These are phyloP conservation scores for Meyerozyma smithsonii DNA, from an alignment of 1,139 yeast species.

Conservation along the genomic window DNA sequence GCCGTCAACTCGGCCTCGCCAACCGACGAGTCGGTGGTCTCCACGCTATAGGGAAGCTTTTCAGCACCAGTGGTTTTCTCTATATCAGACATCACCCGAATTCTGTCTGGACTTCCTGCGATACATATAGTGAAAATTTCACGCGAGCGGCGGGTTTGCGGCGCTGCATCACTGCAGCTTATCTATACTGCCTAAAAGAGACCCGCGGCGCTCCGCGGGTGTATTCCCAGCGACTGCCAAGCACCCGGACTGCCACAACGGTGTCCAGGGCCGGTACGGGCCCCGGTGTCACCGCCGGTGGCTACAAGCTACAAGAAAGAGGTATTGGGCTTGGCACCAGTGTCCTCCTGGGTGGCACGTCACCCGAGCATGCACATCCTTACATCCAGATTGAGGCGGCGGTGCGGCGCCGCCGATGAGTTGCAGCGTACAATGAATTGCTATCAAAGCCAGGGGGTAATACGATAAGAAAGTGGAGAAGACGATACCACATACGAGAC, in stretches of 20 bases:
- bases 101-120: no score
- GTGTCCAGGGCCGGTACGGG: no score
- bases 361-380: neutral
- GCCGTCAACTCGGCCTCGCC: conserved; percentile 1
- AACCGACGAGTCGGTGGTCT: neutral
- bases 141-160: neutral
- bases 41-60: neutral
- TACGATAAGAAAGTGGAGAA: neutral
- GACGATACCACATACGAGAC: neutral
- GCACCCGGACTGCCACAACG: no score
- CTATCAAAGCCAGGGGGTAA: neutral
- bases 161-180: conserved; percentile 3
- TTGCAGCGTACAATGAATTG: neutral
- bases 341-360: no score
- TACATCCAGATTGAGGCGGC: neutral
- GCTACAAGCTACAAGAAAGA: no score
- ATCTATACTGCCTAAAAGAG: neutral
- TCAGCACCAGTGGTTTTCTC: conserved; percentile 8
- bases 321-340: no score
- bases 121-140: neutral
- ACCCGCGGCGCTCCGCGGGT: neutral
- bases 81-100: conserved; percentile 8
- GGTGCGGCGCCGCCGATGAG: conserved; percentile 1
- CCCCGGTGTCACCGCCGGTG: no score
- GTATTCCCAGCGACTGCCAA: no score